These are phyloP conservation scores for Scytalidium lignicola DNA, from an alignment of 2,329 filamentous ascomycete genomes.

Conservation along the genomic window DNA sequence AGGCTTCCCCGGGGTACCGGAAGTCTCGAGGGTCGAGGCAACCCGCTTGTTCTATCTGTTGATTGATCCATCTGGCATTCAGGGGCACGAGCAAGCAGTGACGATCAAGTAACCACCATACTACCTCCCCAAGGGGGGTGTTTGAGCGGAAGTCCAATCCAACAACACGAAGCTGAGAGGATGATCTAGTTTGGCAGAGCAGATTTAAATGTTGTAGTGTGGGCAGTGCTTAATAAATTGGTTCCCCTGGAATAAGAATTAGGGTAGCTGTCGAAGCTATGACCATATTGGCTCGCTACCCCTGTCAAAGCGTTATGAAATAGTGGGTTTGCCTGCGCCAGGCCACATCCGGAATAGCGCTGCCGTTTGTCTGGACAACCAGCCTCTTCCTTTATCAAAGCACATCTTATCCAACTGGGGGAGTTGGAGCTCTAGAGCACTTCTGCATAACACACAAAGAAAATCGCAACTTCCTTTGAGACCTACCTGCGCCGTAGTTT, in stretches of 20 bases:
- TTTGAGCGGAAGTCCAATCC: not conserved
- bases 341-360: not conserved
- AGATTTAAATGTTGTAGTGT: not conserved
- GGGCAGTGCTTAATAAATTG: not conserved
- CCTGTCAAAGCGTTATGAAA: not conserved
- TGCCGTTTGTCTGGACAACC: not conserved
- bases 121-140: not conserved
- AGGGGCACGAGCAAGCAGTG: not conserved
- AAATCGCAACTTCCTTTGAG: not conserved
- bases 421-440: not conserved
- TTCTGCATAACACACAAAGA: not conserved
- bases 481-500: not conserved
- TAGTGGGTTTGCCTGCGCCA: not conserved
- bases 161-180: no score
- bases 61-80: conserved; percentile 22
- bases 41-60: conserved; percentile 15
- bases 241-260: not conserved
- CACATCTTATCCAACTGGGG: not conserved
- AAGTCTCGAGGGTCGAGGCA: conserved; percentile 49
- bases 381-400: not conserved
- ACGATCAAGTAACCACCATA: not conserved
- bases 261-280: not conserved
- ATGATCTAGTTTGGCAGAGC: no score
- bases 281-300: not conserved
- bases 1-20: conserved; percentile 42